These are phyloP conservation scores for Xylariaceae sp. DNA, from an alignment of 2,329 filamentous ascomycete species.

Conservation along the genomic window DNA sequence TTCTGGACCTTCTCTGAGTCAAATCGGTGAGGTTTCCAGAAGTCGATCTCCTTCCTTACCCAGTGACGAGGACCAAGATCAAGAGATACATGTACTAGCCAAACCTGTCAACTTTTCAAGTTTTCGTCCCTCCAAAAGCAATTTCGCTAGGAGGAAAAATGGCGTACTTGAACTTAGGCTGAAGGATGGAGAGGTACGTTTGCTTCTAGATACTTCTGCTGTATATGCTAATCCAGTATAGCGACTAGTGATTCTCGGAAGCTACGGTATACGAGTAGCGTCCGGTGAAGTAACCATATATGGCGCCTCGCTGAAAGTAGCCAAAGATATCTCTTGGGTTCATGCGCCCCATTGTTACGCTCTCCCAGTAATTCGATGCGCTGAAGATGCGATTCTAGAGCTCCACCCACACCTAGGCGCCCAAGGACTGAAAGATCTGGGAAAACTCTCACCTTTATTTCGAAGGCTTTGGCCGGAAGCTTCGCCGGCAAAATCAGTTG, in stretches of 20 bases:
- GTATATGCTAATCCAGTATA: slow-evolving; percentile 37
- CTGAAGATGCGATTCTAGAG: slow-evolving; percentile 57
- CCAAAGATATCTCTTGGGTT: slow-evolving; percentile 58
- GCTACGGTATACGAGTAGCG: slow-evolving; percentile 67
- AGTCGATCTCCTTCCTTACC: slow-evolving; percentile 19
- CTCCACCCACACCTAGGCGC: slow-evolving; percentile 60
- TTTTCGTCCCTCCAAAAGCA: slow-evolving; percentile 37
- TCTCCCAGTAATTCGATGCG: slow-evolving; percentile 67
- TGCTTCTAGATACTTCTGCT: slow-evolving; percentile 15
- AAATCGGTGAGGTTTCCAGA: neutral
- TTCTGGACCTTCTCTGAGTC: neutral
- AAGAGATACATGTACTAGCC: slow-evolving; percentile 7
- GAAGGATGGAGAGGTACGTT: slow-evolving; percentile 39
- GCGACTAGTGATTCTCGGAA: slow-evolving; percentile 69
- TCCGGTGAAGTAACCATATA: slow-evolving; percentile 69
- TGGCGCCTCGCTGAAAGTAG: slow-evolving; percentile 64
- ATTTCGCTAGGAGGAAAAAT: slow-evolving; percentile 33
- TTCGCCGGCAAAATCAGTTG: slow-evolving; percentile 31
- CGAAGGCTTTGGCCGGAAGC: slow-evolving; percentile 67
- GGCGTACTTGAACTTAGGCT: slow-evolving; percentile 35
- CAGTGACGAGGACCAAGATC: slow-evolving; percentile 10
- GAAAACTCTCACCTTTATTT: slow-evolving; percentile 69
- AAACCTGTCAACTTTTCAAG: slow-evolving; percentile 35
- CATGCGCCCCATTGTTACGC: slow-evolving; percentile 73
- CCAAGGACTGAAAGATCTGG: slow-evolving; percentile 58